Conservation (phyloP, 352 stramenopile species). For the Saprolegnia diclina region DNA sequence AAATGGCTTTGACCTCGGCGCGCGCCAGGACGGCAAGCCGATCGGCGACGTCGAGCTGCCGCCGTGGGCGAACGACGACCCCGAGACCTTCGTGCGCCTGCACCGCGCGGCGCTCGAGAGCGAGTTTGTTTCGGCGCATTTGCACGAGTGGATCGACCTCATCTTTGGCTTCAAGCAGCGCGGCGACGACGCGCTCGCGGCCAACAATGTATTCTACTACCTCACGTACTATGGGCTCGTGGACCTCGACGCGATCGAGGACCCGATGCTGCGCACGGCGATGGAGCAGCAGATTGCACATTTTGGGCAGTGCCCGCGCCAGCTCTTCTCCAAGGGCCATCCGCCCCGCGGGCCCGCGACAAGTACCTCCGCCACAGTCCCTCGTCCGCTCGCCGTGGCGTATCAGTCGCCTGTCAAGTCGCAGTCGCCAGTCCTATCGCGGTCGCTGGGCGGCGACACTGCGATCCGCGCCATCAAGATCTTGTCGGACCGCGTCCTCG, state of each 20-base stretch:
- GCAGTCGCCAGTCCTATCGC: background rate
- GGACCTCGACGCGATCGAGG: conserved; percentile 95
- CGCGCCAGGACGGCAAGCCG: conserved; percentile 52
- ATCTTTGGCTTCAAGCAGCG: conserved; percentile 99
- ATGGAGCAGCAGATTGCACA: conserved; percentile 98
- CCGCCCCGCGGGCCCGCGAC: conserved; percentile 38
- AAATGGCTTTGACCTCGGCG: conserved; percentile 95
- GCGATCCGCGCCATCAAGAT: conserved; percentile 63
- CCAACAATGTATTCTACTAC: conserved; percentile 96
- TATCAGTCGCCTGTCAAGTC: conserved; percentile 44
- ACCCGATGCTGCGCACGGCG: conserved; percentile 88
- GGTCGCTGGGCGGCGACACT: conserved; percentile 50
- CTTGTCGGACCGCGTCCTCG: conserved; percentile 66
- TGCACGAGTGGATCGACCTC: conserved; percentile 99
- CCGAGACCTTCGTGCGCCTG: conserved; percentile 95
- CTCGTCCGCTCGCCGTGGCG: conserved; percentile 51
- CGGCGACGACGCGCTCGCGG: conserved; percentile 88
- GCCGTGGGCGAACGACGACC: conserved; percentile 92
- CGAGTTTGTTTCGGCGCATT: conserved; percentile 94
- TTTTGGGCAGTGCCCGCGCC: conserved; percentile 98
- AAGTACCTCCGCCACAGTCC: conserved; percentile 31
- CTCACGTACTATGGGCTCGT: conserved; percentile 92
- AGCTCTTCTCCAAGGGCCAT: conserved; percentile 84
- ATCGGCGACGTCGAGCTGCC: conserved; percentile 96
- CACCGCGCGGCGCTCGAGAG: conserved; percentile 96